Evolutionary conservation across 2,329 filamentous ascomycete genomes (phyloP).

Genomic region (Septoria petroselini): DNA sequence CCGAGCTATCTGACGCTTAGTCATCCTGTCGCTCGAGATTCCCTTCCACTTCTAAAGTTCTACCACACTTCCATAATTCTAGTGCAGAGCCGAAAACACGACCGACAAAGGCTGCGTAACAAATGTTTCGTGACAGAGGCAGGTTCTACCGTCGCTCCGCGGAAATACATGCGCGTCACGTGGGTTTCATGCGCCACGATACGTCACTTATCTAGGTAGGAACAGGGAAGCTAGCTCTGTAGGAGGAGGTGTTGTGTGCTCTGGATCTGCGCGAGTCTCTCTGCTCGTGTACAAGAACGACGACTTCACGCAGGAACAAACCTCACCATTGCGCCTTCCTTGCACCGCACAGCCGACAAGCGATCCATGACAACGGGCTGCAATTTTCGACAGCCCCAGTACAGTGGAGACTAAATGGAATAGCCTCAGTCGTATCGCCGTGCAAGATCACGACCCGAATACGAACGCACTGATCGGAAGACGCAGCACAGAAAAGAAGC

Average conservation of each 20-base stretch:
- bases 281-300: neutral
- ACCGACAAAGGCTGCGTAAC: too few species aligned
- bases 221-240: conserved; percentile 9
- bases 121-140: too few species aligned
- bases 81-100: too few species aligned
- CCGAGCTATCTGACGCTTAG: too few species aligned
- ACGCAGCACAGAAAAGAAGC: neutral
- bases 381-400: neutral
- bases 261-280: neutral
- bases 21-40: too few species aligned
- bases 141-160: too few species aligned
- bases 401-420: conserved; percentile 2
- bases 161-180: too few species aligned
- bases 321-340: neutral
- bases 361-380: neutral
- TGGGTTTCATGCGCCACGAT: neutral
- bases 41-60: too few species aligned
- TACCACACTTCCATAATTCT: too few species aligned
- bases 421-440: neutral
- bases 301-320: neutral
- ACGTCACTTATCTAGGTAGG: conserved; percentile 1
- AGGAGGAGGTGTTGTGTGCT: too few species aligned
- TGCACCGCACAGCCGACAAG: neutral
- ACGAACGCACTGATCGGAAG: neutral
- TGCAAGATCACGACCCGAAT: conserved; percentile 3